These are phyloP conservation scores for Pluteus cervinus DNA, from an alignment of 768 basidiomycete species.

Conservation along the genomic window DNA sequence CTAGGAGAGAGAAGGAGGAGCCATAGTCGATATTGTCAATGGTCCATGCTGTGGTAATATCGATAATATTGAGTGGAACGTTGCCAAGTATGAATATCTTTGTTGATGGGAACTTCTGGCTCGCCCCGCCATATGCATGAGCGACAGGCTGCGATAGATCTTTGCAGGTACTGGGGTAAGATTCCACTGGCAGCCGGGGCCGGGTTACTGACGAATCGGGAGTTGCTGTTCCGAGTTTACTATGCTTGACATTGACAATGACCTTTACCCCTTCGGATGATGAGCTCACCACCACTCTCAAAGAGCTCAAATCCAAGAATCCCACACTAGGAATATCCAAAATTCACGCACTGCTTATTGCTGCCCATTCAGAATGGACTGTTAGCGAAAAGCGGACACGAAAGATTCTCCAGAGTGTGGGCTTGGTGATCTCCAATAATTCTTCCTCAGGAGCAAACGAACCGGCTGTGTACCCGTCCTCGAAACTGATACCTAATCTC, in stretches of 20 bases:
- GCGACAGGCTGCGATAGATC: too few relatives aligned
- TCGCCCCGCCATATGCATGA: too few relatives aligned
- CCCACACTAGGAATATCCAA: slow-evolving; percentile 68
- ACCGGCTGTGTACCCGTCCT: slow-evolving; percentile 45
- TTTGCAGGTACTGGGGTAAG: too few relatives aligned
- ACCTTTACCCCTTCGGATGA: slow-evolving; percentile 50
- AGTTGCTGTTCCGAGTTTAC: too few relatives aligned
- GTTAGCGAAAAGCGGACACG: slow-evolving; percentile 82
- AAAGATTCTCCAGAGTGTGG: slow-evolving; percentile 61
- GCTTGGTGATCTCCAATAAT: slow-evolving; percentile 31
- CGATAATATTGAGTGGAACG: too few relatives aligned
- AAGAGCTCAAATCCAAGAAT: slow-evolving; percentile 47
- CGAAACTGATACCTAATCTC: slow-evolving; percentile 55
- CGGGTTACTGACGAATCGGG: too few relatives aligned
- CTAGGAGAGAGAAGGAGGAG: too few relatives aligned
- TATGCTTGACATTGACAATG: slow-evolving; percentile 11
- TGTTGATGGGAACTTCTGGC: too few relatives aligned
- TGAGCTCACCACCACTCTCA: slow-evolving; percentile 50
- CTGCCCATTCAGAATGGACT: slow-evolving; percentile 58
- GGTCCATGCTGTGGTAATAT: too few relatives aligned
- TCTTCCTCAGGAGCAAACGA: slow-evolving; percentile 9
- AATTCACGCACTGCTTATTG: slow-evolving; percentile 57
- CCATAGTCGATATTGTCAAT: too few relatives aligned
- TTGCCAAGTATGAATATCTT: too few relatives aligned
- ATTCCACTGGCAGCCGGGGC: too few relatives aligned